Evolutionary conservation across 495 filamentous ascomycete genomes (phyloP).

Genomic region (Cercophora samala): DNA sequence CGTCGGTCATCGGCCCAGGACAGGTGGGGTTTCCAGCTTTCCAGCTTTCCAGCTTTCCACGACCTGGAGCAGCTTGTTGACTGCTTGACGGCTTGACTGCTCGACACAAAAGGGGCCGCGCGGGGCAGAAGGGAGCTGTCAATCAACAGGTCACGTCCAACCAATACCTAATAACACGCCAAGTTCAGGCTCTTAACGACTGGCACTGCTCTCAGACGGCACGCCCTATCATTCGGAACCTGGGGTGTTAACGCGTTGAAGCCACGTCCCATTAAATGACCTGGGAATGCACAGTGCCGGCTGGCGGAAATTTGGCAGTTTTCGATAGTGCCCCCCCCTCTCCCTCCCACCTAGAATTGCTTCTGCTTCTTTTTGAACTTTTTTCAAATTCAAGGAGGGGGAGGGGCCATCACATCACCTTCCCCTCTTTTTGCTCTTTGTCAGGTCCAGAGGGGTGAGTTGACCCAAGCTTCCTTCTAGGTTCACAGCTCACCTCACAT

Average conservation of each 20-base stretch:
- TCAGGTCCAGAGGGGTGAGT: not conserved
- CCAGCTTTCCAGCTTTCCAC: not conserved
- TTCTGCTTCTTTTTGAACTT: slow-evolving; percentile 5
- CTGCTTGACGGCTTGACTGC: no score
- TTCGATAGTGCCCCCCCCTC: not conserved
- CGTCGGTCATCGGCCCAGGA: slow-evolving; percentile 6
- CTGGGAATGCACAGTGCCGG: slow-evolving; percentile 8
- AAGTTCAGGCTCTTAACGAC: slow-evolving; percentile 15
- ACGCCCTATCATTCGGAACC: slow-evolving; percentile 3
- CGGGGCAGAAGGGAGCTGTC: slow-evolving; percentile 23
- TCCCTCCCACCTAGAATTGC: not conserved
- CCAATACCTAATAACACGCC: slow-evolving; percentile 12
- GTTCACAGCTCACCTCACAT: not conserved
- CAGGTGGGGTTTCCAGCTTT: slow-evolving; percentile 21
- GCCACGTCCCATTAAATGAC: slow-evolving; percentile 9
- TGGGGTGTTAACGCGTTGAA: slow-evolving; percentile 16
- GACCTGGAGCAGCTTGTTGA: no score
- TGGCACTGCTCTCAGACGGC: not conserved
- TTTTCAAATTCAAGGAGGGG: not conserved
- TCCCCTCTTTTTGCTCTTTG: not conserved
- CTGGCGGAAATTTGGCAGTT: slow-evolving; percentile 9
- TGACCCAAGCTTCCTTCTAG: not conserved
- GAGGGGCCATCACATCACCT: not conserved
- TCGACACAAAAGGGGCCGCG: slow-evolving; percentile 19
- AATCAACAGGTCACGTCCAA: not conserved